Percentiles rank a stretch among this genome's conserved stretches.
phyloP scores from a whole-genome alignment of 106 monocot genomes.

The Iris macrosiphon region DNA sequence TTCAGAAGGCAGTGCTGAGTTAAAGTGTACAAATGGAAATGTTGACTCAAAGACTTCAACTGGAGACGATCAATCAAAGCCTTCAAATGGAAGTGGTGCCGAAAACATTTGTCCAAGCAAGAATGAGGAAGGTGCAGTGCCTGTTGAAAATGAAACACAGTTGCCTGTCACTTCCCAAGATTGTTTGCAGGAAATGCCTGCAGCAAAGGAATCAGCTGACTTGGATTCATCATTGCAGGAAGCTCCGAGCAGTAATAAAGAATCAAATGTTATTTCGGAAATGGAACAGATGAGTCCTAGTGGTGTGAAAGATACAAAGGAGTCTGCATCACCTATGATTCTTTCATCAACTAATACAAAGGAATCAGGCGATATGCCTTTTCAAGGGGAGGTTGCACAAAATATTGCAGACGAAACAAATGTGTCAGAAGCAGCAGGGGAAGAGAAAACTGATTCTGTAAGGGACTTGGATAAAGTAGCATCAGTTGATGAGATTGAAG shows the following conservation, averaged over 20 bases:
- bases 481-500: constrained; percentile 5
- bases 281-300: background rate
- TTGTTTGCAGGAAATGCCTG: constrained; percentile 1
- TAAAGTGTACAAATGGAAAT: too few relatives aligned
- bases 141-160: too few relatives aligned
- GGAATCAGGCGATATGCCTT: constrained; percentile 7
- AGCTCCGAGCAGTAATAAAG: background rate
- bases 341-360: constrained; percentile 6
- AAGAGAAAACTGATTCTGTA: constrained; percentile 10
- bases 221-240: constrained; percentile 3
- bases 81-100: too few relatives aligned
- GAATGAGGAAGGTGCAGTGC: constrained; percentile 11
- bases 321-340: constrained; percentile 8
- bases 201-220: constrained; percentile 10
- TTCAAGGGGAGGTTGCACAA: background rate
- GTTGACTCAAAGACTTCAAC: too few relatives aligned
- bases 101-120: constrained; percentile 12
- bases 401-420: constrained; percentile 6
- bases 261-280: constrained; percentile 6
- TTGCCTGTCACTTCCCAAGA: constrained; percentile 24
- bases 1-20: too few relatives aligned
- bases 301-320: constrained; percentile 13
- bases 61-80: too few relatives aligned
- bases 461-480: constrained; percentile 11
- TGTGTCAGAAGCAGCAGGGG: constrained; percentile 9